Conservation (phyloP, 371 early-diverging fungal genomes). For the Mucor plumbeus region DNA sequence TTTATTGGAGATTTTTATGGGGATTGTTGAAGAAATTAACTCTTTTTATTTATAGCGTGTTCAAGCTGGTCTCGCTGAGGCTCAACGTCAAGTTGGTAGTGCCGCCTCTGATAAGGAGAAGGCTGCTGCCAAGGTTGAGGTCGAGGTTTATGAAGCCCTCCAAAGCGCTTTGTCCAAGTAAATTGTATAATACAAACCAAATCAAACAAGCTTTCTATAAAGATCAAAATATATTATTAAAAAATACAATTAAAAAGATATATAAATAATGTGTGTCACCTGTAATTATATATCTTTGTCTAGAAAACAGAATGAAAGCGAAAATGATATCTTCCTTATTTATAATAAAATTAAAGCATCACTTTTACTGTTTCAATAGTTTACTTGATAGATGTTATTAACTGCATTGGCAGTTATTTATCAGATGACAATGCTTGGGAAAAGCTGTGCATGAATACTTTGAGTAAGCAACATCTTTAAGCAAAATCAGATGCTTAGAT, state of each 20-base stretch:
- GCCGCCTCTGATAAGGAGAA: conserved; percentile 79
- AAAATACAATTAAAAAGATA: conserved; percentile 11
- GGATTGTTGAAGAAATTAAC: conserved; percentile 3
- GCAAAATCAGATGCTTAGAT: too few species aligned
- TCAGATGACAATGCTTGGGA: too few species aligned
- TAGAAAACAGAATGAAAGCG: conserved; percentile 3
- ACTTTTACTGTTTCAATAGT: background rate
- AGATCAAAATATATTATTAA: conserved; percentile 8
- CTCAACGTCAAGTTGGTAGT: conserved; percentile 70
- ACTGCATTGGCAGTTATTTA: background rate
- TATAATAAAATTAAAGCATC: background rate
- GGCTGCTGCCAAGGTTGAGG: conserved; percentile 85
- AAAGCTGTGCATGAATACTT: too few species aligned
- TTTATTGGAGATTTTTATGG: background rate
- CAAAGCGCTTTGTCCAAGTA: conserved; percentile 64
- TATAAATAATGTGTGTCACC: conserved; percentile 4
- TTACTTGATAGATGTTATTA: background rate
- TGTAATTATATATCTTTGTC: conserved; percentile 9
- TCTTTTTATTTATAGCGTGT: conserved; percentile 62
- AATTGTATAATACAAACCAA: conserved; percentile 25
- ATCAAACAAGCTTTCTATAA: background rate
- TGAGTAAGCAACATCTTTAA: too few species aligned
- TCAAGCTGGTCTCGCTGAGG: conserved; percentile 81
- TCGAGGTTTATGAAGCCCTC: conserved; percentile 91
- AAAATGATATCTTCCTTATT: background rate